Evolutionary conservation across 192 early-diverging fungal species (phyloP), one percentile per base, ranked within the genome.

Genomic region (Anaeromyces robustus): DNA sequence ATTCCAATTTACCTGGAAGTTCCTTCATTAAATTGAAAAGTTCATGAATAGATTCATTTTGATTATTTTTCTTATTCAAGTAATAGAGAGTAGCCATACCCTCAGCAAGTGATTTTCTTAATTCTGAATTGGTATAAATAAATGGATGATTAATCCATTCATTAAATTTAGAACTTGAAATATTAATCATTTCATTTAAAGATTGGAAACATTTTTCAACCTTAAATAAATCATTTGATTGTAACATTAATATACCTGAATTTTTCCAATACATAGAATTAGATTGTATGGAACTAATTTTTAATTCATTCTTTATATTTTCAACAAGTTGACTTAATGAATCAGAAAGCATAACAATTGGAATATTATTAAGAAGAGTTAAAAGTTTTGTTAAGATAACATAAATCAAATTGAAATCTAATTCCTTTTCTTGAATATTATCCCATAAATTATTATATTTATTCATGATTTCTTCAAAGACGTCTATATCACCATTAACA

Each of bases 71-170:
- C 78, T 92, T 88, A 80, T 93, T 88, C 13, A 94, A 85, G 80
- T 89, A 90, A 80, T 93, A 94, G 22, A 94, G 79, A 0, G 93
- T 92, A 19, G 92, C 87, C 39, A 91, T 85, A 12, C 89, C 92
- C 79, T 94, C 93, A 16, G 92, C 82, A 29, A 94, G 79, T 14
- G 88, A 88, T n/a, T 84, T 82, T 86, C 92, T 93, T 31, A 91
- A 82, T 32, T 92, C 90, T 2, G 82, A 43, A 37, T 68, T 80
- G 41, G 82, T 80, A 29, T 28, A 29, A 29, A 82, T 80, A 68
- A 81, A 77, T 17, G 81, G 77, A 29, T 80, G 82, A 29, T 22
- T 9, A 22, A 84, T 68, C 52, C 52, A 68, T 68, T 68, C 52
- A n/a, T 68, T 68, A 68, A 68, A 68, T 68, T 68, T 68, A 68